Conservation (phyloP, 768 basidiomycete species). For the Lepiota venenata region DNA sequence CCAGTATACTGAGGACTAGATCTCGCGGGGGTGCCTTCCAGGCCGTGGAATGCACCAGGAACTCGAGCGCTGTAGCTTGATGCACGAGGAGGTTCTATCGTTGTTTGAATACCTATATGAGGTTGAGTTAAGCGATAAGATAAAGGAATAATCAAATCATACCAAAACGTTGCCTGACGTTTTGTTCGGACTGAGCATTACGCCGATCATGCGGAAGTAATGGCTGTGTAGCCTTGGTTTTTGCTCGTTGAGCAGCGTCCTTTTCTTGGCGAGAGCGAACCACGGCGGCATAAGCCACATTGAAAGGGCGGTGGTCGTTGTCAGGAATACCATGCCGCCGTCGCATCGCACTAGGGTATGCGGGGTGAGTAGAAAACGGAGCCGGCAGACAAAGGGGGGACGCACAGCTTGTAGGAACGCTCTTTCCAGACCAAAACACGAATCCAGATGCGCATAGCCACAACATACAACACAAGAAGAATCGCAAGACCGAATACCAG, state of each 20-base stretch:
- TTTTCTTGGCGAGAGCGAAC: conserved; percentile 53
- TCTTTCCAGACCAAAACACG: conserved; percentile 58
- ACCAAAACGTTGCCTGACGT: conserved; percentile 45
- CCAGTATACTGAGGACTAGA: not conserved
- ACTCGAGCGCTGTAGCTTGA: conserved; percentile 8
- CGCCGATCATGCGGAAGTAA: conserved; percentile 30
- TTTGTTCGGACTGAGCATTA: conserved; percentile 34
- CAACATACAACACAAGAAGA: conserved; percentile 34
- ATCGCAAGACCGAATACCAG: conserved; percentile 31
- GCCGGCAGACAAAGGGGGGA: conserved; percentile 8
- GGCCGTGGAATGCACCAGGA: conserved; percentile 2
- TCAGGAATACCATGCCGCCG: conserved; percentile 83
- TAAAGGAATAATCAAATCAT: conserved; percentile 9
- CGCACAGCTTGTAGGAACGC: conserved; percentile 62
- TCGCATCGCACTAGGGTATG: conserved; percentile 57
- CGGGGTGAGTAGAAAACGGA: conserved; percentile 7
- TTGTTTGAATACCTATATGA: conserved; percentile 4
- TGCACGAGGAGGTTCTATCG: conserved; percentile 2
- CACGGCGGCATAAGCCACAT: conserved; percentile 81
- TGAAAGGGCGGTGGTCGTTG: conserved; percentile 78
- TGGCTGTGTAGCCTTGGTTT: conserved; percentile 26
- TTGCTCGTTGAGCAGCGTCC: conserved; percentile 31
- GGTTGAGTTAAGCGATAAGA: conserved; percentile 7
- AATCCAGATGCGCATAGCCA: conserved; percentile 37
- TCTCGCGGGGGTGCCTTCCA: conserved; percentile 4